Conservation (phyloP, 106 monocot species). For the Vanilla planifolia region DNA sequence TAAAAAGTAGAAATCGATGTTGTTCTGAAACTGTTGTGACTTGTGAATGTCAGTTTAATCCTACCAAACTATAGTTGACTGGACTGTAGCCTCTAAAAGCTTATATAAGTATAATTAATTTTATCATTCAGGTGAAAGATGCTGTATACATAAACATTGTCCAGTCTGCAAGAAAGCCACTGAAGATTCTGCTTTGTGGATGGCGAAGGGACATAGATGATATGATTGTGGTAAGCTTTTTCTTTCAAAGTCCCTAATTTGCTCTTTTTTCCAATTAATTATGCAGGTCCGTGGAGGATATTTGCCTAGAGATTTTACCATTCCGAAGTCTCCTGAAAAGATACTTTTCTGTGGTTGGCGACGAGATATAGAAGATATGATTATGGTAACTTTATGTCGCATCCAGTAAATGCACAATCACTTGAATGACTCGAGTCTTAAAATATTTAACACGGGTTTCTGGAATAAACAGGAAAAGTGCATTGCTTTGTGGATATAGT, state of each 20-base stretch:
- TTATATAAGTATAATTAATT: conserved; percentile 32
- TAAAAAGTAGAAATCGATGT: not conserved
- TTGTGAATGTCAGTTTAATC: conserved; percentile 10
- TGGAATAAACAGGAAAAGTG: no score
- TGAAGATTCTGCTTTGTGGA: conserved; percentile 65
- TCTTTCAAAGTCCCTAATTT: conserved; percentile 35
- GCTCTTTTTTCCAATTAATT: conserved; percentile 20
- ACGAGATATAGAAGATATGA: conserved; percentile 69
- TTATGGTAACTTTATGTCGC: conserved; percentile 44
- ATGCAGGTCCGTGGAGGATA: conserved; percentile 53
- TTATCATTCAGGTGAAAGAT: conserved; percentile 51
- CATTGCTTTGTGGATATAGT: conserved; percentile 5
- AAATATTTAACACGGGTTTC: no score
- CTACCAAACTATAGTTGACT: conserved; percentile 17
- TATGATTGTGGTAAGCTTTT: conserved; percentile 57
- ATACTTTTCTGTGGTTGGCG: conserved; percentile 74
- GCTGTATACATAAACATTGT: conserved; percentile 48
- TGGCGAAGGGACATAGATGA: conserved; percentile 64
- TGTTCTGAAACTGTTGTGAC: not conserved
- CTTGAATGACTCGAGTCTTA: conserved; percentile 15
- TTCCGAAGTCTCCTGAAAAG: conserved; percentile 50
- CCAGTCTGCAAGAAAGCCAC: conserved; percentile 39
- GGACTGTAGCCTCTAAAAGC: conserved; percentile 17
- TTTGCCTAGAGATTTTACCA: conserved; percentile 48
- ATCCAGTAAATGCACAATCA: not conserved